These are phyloP conservation scores for Apiospora saccharicola DNA, from an alignment of 2,329 filamentous ascomycete species.

Conservation along the genomic window DNA sequence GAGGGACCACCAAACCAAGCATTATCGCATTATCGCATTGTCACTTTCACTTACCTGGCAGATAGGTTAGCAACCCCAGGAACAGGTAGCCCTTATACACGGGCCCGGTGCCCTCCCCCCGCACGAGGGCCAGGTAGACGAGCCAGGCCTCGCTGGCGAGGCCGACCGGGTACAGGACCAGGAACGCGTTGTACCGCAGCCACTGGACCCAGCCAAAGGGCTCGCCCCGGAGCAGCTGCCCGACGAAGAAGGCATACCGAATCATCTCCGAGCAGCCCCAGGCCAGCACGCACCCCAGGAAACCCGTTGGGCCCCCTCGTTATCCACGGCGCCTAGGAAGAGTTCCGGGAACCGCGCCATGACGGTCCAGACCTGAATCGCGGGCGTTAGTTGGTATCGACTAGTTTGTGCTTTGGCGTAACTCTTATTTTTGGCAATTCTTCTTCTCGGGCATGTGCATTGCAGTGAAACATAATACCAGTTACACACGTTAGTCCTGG, in stretches of 20 bases:
- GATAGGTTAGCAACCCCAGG: conserved; percentile 28
- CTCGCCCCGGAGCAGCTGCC: conserved; percentile 51
- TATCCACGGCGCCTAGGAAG: conserved; percentile 2
- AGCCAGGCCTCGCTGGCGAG: conserved; percentile 69
- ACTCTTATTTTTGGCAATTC: neutral
- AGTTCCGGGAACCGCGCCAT: conserved; percentile 55
- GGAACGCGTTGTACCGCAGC: conserved; percentile 72
- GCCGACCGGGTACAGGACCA: conserved; percentile 71
- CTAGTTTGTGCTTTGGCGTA: neutral
- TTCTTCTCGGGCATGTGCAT: neutral
- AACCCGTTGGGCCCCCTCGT: conserved; percentile 48
- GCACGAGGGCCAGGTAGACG: conserved; percentile 49
- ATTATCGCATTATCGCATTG: neutral
- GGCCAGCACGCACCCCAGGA: conserved; percentile 64
- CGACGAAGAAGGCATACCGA: conserved; percentile 72
- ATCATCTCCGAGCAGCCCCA: conserved; percentile 75
- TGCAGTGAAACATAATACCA: neutral
- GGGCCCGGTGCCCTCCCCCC: conserved; percentile 24
- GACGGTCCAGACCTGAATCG: conserved; percentile 61
- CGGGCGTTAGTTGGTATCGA: neutral
- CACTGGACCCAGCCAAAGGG: conserved; percentile 65
- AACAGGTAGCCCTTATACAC: conserved; percentile 28
- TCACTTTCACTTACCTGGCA: conserved; percentile 27
- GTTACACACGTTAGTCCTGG: neutral
- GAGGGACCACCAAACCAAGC: too few relatives aligned